A percentile compares a stretch with the other conserved stretches of the same genome.
Conservation (phyloP, 352 stramenopile species). For the Albugo candida region DNA sequence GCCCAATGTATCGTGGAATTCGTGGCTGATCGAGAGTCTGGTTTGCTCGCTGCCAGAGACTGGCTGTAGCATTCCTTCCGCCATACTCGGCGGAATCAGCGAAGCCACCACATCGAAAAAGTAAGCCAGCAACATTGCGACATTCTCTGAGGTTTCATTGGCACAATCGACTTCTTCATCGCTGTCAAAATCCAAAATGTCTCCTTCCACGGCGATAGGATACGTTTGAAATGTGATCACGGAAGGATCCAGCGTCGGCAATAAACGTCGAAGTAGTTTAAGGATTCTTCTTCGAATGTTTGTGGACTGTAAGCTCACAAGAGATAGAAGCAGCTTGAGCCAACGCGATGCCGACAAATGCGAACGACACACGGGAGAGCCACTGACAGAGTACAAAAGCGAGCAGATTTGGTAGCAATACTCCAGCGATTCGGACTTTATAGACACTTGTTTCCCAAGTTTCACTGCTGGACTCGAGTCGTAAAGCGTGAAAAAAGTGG, state of each 20-base stretch:
- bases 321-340: conserved; percentile 58
- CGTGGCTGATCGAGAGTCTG: background rate
- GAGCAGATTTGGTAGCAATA: conserved; percentile 83
- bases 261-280: conserved; percentile 57
- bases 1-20: conserved; percentile 8
- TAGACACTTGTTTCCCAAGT: conserved; percentile 2
- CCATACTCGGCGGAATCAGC: conserved; percentile 48
- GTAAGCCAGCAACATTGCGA: conserved; percentile 45
- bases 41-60: no score
- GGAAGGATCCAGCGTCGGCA: conserved; percentile 48
- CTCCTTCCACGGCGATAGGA: no score
- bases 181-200: conserved; percentile 34
- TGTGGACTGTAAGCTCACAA: conserved; percentile 52
- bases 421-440: conserved; percentile 39
- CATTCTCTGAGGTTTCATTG: conserved; percentile 24
- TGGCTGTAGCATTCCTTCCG: background rate
- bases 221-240: conserved; percentile 25
- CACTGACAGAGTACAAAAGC: conserved; percentile 73
- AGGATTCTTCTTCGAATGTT: conserved; percentile 64
- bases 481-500: background rate
- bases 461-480: background rate
- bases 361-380: conserved; percentile 52
- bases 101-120: conserved; percentile 57
- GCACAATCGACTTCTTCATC: conserved; percentile 55
- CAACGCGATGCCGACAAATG: conserved; percentile 70